phyloP scores from a whole-genome alignment of 2,329 filamentous ascomycete species.

The Trichoderma gracile region DNA sequence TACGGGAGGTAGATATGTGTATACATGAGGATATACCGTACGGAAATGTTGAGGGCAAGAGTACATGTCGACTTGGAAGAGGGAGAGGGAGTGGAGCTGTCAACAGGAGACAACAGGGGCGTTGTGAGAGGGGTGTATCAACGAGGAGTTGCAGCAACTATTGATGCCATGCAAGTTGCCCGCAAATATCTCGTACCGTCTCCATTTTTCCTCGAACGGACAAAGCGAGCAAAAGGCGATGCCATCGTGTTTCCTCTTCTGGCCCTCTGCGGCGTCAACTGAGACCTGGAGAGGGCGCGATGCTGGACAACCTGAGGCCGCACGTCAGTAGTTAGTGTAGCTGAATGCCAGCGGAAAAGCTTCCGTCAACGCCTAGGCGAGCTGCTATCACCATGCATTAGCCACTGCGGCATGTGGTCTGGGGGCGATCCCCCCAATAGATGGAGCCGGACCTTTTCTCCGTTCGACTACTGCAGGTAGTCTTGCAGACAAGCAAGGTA shows the following conservation, averaged over 20 bases:
- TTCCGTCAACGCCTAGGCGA: not conserved
- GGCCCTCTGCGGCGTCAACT: not conserved
- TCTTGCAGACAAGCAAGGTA: not conserved
- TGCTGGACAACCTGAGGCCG: not conserved
- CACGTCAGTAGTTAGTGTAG: not conserved
- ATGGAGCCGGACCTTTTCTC: conserved; percentile 7
- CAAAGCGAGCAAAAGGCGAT: not conserved
- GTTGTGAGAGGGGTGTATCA: not conserved
- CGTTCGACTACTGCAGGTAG: not conserved
- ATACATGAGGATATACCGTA: not conserved
- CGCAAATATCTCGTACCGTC: not conserved
- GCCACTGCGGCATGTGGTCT: conserved; percentile 3
- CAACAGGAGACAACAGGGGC: conserved; percentile 2
- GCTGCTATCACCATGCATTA: conserved; percentile 1
- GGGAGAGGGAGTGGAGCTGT: conserved; percentile 8
- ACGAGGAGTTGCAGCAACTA: not conserved
- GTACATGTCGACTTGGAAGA: not conserved
- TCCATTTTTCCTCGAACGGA: not conserved
- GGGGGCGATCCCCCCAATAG: conserved; percentile 10
- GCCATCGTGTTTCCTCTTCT: not conserved
- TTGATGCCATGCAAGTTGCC: no score
- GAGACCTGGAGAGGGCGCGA: not conserved
- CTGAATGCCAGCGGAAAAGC: no score
- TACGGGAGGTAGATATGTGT: not conserved
- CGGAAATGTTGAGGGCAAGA: not conserved